Evolutionary conservation across 192 early-diverging fungal species (phyloP).

Genomic region (Geranomyces michiganensis): DNA sequence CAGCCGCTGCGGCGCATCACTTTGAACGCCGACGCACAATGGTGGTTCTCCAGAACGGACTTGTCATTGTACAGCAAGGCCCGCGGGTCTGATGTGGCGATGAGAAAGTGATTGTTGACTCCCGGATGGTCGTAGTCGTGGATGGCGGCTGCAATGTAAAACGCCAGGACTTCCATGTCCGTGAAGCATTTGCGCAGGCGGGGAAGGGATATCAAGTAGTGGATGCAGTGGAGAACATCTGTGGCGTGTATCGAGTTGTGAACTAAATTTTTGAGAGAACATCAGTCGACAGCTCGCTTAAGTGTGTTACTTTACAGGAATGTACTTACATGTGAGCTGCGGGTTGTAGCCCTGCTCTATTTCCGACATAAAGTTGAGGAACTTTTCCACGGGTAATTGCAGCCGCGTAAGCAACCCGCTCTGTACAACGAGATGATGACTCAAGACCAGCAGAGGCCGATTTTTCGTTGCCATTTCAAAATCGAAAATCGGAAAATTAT

Average conservation of each 20-base stretch:
- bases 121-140: constrained; percentile 69
- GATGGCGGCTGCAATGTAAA: constrained; percentile 57
- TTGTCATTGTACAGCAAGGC: constrained; percentile 65
- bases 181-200: constrained; percentile 44
- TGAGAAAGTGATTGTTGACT: constrained; percentile 59
- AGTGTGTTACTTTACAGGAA: too few relatives aligned
- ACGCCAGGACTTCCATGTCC: constrained; percentile 52
- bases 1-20: constrained; percentile 46
- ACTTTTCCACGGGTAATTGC: constrained; percentile 43
- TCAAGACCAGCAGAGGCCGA: constrained; percentile 46
- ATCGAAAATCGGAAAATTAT: constrained; percentile 61
- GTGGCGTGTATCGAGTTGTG: constrained; percentile 62
- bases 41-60: constrained; percentile 64
- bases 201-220: constrained; percentile 45
- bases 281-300: background rate
- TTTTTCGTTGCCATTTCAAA: constrained; percentile 39
- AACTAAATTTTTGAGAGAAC: constrained; percentile 30
- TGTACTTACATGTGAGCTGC: constrained; percentile 50
- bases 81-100: constrained; percentile 46
- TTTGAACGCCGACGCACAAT: constrained; percentile 60
- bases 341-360: constrained; percentile 54
- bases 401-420: constrained; percentile 48
- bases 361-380: constrained; percentile 48
- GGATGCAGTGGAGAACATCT: constrained; percentile 59
- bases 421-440: constrained; percentile 47